Evolutionary conservation across 2,329 filamentous ascomycete genomes (phyloP), one percentile per base, ranked within the genome.

Genomic region (Shiraia bambusicola): DNA sequence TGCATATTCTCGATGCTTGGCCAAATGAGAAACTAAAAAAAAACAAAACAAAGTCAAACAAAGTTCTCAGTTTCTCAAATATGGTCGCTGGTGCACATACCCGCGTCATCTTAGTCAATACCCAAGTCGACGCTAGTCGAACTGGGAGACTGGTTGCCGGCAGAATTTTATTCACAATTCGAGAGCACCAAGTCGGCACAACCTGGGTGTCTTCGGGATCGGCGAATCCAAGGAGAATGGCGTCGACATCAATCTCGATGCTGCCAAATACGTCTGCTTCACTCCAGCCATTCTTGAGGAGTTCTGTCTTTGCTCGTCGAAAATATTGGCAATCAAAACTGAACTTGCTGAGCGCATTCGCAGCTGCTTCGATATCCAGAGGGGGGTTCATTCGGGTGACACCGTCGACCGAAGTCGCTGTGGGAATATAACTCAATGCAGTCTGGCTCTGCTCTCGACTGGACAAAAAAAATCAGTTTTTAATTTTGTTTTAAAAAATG

Each of bases 1-100:
- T 65, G 65, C 56, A 66, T 57, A 30, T 63, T 65, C 28, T 66
- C 62, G 6, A 65, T 59, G 43, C 50, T 63, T n/a, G 64, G 64
- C 64, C 64, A 67, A 9, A 67, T 64, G 35, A 66, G 53, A 52
- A 56, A 67, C 63, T 67, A 36, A 13, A 29, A 28, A 13, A n/a
- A n/a, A n/a, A n/a, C n/a, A n/a, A n/a, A n/a, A n/a, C n/a, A n/a
- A n/a, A n/a, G 54, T 29, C 16, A 15, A 28, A 14, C n/a, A 13
- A 11, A n/a, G n/a, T n/a, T n/a, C n/a, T n/a, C n/a, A n/a, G n/a
- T n/a, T n/a, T 30, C 12, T 3, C 26, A 9, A 17, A 16, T 6
- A 25, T 7, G 15, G 15, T 6, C 8, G 17, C 11, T 14, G n/a
- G 14, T 29, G 7, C 12, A 63, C 64, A 37, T 58, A 64, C 64